phyloP scores from a whole-genome alignment of 169 alveolate species.

The Plasmodium fragile region DNA sequence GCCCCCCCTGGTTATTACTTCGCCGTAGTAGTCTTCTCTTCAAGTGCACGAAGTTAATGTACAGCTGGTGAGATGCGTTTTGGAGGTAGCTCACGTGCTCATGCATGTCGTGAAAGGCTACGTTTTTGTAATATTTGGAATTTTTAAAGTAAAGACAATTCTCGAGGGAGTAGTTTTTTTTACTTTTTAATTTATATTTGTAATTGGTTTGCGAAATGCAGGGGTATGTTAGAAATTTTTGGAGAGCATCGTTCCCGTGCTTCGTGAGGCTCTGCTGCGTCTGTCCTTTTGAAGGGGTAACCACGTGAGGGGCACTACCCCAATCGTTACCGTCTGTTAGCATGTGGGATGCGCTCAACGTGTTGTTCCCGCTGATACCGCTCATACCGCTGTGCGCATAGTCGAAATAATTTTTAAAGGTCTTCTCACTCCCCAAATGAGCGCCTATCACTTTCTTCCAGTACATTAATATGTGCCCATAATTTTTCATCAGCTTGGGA shows the following conservation, averaged over 20 bases:
- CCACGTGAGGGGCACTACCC: background rate
- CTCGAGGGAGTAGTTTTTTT: slow-evolving; percentile 9
- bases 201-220: slow-evolving; percentile 59
- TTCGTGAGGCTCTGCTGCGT: background rate
- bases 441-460: slow-evolving; percentile 33
- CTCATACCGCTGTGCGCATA: background rate
- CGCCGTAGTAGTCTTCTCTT: slow-evolving; percentile 6
- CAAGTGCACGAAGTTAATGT: background rate
- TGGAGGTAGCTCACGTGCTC: slow-evolving; percentile 32
- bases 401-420: slow-evolving; percentile 52
- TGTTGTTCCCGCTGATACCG: background rate
- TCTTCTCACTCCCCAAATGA: slow-evolving; percentile 15
- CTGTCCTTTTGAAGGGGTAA: background rate
- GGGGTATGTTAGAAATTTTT: slow-evolving; percentile 31
- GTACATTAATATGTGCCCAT: slow-evolving; percentile 55
- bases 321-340: background rate
- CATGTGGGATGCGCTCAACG: background rate
- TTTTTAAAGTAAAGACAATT: slow-evolving; percentile 35
- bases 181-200: slow-evolving; percentile 46
- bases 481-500: slow-evolving; percentile 15
- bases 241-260: background rate
- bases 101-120: slow-evolving; percentile 30
- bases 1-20: background rate
- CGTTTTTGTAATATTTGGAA: slow-evolving; percentile 9
- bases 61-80: slow-evolving; percentile 26